These are phyloP conservation scores for Chrysochromulina parva DNA, from an alignment of 78 protist genomes.

Conservation along the genomic window DNA sequence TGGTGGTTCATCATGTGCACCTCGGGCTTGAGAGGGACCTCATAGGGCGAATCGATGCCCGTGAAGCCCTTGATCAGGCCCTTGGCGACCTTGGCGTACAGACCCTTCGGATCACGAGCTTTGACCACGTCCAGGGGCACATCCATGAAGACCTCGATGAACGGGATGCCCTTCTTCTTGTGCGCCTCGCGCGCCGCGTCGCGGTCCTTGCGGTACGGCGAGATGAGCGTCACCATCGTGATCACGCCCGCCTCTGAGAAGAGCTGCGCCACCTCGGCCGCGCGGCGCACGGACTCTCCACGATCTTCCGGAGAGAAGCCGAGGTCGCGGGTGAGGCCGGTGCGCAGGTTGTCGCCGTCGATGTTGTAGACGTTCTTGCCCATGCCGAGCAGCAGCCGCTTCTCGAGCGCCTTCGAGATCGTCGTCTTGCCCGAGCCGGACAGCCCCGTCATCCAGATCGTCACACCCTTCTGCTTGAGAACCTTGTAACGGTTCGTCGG, in stretches of 20 bases:
- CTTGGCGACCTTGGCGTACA: conserved; percentile 40
- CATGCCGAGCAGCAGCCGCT: not conserved
- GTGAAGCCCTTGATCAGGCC: conserved; percentile 62
- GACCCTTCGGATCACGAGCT: conserved; percentile 67
- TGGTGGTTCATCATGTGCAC: not conserved
- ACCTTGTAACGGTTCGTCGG: not conserved
- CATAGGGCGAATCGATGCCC: conserved; percentile 56
- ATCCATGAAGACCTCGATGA: conserved; percentile 53
- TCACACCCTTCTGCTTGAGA: conserved; percentile 40
- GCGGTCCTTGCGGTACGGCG: conserved; percentile 53
- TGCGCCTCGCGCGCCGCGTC: conserved; percentile 33
- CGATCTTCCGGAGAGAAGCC: conserved; percentile 50
- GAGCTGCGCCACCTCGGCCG: conserved; percentile 41
- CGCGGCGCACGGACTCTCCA: conserved; percentile 47
- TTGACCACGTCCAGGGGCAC: conserved; percentile 12
- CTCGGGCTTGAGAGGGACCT: conserved; percentile 7
- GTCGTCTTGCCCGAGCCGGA: conserved; percentile 61
- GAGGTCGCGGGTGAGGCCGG: conserved; percentile 52
- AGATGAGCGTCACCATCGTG: conserved; percentile 53
- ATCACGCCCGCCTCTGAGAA: conserved; percentile 52
- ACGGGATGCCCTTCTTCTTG: conserved; percentile 1
- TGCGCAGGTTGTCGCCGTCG: conserved; percentile 65
- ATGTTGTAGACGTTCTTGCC: conserved; percentile 35
- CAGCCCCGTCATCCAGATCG: conserved; percentile 63
- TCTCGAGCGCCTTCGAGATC: conserved; percentile 43